Percentiles rank a stretch among this genome's conserved stretches.
Conservation (phyloP, 352 stramenopile genomes). For the Globisporangium takayamanum region DNA sequence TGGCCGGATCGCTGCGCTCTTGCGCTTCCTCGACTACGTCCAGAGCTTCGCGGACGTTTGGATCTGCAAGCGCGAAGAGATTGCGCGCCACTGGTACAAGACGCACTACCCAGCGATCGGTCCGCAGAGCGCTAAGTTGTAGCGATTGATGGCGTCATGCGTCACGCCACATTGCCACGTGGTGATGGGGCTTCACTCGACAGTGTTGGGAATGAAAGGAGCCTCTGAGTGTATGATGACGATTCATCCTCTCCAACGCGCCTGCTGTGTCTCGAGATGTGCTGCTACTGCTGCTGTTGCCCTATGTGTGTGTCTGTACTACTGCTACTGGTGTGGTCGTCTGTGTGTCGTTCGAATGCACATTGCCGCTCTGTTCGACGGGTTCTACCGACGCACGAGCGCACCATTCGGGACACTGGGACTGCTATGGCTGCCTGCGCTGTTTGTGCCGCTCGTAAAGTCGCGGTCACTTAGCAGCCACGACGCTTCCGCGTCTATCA, state of each 20-base stretch:
- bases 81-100: slow-evolving; percentile 94
- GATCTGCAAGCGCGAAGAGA: slow-evolving; percentile 91
- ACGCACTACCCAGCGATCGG: slow-evolving; percentile 57
- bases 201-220: too few relatives aligned
- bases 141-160: neutral
- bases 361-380: too few relatives aligned
- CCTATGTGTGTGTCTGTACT: slow-evolving; percentile 13
- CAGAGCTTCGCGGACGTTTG: slow-evolving; percentile 85
- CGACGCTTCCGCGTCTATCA: slow-evolving; percentile 60
- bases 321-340: neutral
- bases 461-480: slow-evolving; percentile 61
- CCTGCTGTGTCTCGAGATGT: neutral
- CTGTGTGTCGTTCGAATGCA: too few relatives aligned
- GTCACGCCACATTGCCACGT: too few relatives aligned
- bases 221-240: too few relatives aligned
- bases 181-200: too few relatives aligned
- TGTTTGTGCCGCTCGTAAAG: slow-evolving; percentile 10
- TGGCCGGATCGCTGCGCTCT: slow-evolving; percentile 82
- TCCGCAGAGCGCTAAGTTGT: slow-evolving; percentile 34
- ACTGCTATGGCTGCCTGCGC: neutral
- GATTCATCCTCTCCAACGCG: too few relatives aligned
- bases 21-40: slow-evolving; percentile 93
- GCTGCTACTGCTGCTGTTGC: neutral
- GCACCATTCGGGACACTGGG: slow-evolving; percentile 17
- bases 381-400: slow-evolving; percentile 27